Conservation (phyloP, 2,329 filamentous ascomycete genomes). For the Cercospora beticola region DNA sequence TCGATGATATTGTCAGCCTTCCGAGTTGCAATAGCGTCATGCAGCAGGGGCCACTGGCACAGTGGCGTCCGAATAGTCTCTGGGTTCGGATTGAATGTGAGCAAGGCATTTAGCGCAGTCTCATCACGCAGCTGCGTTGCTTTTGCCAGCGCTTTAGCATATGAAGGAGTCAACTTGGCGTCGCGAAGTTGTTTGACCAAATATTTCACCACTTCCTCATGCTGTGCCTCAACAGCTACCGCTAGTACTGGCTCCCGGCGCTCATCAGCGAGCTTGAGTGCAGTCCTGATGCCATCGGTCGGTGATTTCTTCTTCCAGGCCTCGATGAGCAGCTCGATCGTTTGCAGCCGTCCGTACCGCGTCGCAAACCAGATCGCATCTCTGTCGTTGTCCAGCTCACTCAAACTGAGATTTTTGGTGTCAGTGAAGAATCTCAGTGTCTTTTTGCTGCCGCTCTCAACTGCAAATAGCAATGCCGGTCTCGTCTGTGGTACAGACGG, state of each 20-base stretch:
- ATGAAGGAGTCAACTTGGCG: background rate
- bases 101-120: background rate
- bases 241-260: background rate
- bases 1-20: background rate
- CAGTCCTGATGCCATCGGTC: background rate
- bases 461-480: background rate
- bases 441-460: background rate
- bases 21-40: background rate
- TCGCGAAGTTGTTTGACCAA: background rate
- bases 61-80: background rate
- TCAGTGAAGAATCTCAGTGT: background rate
- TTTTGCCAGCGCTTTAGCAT: background rate
- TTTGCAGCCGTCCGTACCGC: background rate
- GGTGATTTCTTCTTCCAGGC: background rate
- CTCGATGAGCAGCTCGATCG: background rate
- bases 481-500: background rate
- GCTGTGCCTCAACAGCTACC: background rate
- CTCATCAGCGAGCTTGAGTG: background rate
- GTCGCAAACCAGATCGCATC: background rate
- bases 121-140: background rate
- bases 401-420: background rate
- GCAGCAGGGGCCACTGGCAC: background rate
- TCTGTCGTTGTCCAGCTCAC: background rate
- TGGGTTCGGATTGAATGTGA: background rate
- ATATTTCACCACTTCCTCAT: background rate